These are phyloP conservation scores for Salix dunnii DNA, from an alignment of 345 rosid genomes.

Conservation along the genomic window DNA sequence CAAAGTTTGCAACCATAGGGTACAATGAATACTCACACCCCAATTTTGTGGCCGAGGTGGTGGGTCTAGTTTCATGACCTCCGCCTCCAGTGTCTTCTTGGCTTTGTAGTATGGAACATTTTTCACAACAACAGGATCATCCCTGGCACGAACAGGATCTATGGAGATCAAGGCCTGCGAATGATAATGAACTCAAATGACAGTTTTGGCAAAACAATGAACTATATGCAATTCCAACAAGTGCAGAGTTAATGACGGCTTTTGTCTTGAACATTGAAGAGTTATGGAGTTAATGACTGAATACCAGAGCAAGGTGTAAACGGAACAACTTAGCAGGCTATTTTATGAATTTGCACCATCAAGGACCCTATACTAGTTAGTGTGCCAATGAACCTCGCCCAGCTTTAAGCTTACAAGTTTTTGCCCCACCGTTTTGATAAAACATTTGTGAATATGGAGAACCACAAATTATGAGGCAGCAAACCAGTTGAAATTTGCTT, in stretches of 20 bases:
- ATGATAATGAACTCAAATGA: slow-evolving; percentile 3
- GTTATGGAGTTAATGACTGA: not conserved
- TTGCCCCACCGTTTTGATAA: not conserved
- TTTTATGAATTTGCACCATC: not conserved
- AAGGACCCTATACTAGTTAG: not conserved
- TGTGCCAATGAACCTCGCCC: not conserved
- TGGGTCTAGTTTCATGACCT: slow-evolving; percentile 67
- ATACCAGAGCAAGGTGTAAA: not conserved
- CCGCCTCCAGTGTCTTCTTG: slow-evolving; percentile 71
- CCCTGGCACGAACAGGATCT: slow-evolving; percentile 80
- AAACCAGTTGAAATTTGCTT: not conserved
- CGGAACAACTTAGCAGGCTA: not conserved
- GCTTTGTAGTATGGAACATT: slow-evolving; percentile 83
- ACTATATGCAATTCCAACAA: not conserved
- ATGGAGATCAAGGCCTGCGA: slow-evolving; percentile 70
- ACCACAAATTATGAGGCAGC: not conserved
- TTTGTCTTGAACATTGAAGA: not conserved
- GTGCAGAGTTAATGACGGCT: too few relatives aligned
- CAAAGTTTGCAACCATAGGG: not conserved
- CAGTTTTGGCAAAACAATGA: not conserved
- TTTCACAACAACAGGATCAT: slow-evolving; percentile 75
- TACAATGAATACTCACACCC: slow-evolving; percentile 64
- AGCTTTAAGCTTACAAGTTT: not conserved
- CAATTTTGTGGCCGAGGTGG: slow-evolving; percentile 86
- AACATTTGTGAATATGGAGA: not conserved